Evolutionary conservation across 305 asterid species (phyloP).

Genomic region (Fraxinus ornus): DNA sequence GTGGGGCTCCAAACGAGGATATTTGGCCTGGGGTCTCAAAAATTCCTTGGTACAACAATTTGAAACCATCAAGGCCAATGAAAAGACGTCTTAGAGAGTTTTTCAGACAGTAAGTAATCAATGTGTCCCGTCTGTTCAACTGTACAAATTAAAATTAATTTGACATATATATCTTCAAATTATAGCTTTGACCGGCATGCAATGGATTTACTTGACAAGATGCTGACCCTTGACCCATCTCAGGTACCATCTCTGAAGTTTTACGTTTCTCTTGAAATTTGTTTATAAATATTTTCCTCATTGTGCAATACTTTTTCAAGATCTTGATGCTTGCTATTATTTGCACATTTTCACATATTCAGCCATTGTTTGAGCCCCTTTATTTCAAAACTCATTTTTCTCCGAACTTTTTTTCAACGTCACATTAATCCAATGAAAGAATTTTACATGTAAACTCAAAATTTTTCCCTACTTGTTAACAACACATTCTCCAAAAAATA

Average conservation of each 20-base stretch:
- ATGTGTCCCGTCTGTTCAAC: constrained; percentile 6
- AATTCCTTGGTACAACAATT: constrained; percentile 85
- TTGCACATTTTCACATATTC: constrained; percentile 11
- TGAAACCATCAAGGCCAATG: constrained; percentile 70
- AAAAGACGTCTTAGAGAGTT: constrained; percentile 87
- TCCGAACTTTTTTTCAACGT: neutral
- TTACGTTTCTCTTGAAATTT: neutral
- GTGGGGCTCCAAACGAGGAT: constrained; percentile 82
- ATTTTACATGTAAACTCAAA: neutral
- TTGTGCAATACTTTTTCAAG: neutral
- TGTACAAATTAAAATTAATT: neutral
- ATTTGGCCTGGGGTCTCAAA: constrained; percentile 95
- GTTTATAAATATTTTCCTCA: neutral
- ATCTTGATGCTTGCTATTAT: constrained; percentile 11
- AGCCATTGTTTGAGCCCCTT: neutral
- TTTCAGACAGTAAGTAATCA: constrained; percentile 72
- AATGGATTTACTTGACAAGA: constrained; percentile 78
- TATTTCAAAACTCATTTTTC: no score
- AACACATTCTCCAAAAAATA: neutral
- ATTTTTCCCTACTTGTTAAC: neutral
- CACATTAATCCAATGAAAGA: neutral
- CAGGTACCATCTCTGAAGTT: constrained; percentile 48
- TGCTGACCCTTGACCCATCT: constrained; percentile 86
- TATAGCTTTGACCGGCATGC: constrained; percentile 90
- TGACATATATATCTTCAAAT: constrained; percentile 11